Conservation (phyloP, 164 flowering plant species). For the Litsea cubeba region DNA sequence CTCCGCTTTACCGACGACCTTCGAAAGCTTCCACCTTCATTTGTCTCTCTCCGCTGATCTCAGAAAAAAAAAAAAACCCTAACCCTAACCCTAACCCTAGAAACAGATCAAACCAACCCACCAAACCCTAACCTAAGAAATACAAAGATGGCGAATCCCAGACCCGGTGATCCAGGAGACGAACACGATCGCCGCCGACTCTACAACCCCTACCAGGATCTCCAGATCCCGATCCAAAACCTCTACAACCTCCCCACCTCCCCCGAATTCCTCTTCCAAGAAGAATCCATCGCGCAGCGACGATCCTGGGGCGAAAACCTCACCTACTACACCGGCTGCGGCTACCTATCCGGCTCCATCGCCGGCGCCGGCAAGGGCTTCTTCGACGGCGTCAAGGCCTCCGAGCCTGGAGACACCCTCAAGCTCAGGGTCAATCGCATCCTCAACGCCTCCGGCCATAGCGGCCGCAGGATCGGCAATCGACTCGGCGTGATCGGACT, state of each 20-base stretch:
- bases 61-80: background rate
- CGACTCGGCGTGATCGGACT: constrained; percentile 63
- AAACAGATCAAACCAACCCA: background rate
- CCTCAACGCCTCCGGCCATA: constrained; percentile 68
- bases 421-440: constrained; percentile 75
- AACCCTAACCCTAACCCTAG: background rate
- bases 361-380: constrained; percentile 63
- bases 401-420: constrained; percentile 60
- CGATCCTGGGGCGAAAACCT: constrained; percentile 93
- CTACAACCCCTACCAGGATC: constrained; percentile 79
- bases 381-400: constrained; percentile 44
- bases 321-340: constrained; percentile 79
- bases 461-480: constrained; percentile 66
- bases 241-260: constrained; percentile 77
- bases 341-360: constrained; percentile 58
- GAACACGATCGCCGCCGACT: constrained; percentile 30
- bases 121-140: background rate
- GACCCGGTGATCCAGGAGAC: background rate
- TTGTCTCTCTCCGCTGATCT: no score
- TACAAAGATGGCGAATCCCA: background rate
- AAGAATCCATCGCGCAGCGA: constrained; percentile 61
- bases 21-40: no score
- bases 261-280: constrained; percentile 85
- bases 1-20: no score
- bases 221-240: constrained; percentile 40